A percentile compares a stretch with the other conserved stretches of the same genome.
Evolutionary conservation across 2,329 filamentous ascomycete species (phyloP).

Genomic region (Colletotrichum zoysiae): DNA sequence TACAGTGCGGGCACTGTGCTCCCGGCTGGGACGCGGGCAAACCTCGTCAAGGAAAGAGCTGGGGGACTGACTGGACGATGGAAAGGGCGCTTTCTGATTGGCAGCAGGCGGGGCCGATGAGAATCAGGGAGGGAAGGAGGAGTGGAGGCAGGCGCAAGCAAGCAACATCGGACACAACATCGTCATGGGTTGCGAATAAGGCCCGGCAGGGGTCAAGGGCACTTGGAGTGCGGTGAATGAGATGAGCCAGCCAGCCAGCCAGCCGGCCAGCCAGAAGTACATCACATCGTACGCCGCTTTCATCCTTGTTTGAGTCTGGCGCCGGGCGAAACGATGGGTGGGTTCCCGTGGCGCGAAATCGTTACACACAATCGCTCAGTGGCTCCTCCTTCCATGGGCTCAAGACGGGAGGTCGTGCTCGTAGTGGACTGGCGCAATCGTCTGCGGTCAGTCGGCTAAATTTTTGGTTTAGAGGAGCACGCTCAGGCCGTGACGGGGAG

Average conservation of each 20-base stretch:
- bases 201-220: slow-evolving; percentile 12
- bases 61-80: background rate
- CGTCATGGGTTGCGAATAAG: slow-evolving; percentile 1
- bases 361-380: background rate
- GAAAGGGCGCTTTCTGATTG: slow-evolving; percentile 1
- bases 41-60: slow-evolving; percentile 1
- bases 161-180: background rate
- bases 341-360: background rate
- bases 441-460: slow-evolving; percentile 1
- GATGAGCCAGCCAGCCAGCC: background rate
- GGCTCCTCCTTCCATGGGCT: background rate
- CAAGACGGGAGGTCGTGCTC: slow-evolving; percentile 37
- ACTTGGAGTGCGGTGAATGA: background rate
- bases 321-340: background rate
- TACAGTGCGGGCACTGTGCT: slow-evolving; percentile 29
- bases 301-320: background rate
- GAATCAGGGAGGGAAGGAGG: slow-evolving; percentile 3
- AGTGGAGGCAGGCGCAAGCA: background rate
- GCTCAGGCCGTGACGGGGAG: slow-evolving; percentile 39
- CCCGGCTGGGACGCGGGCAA: slow-evolving; percentile 3
- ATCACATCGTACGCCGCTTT: background rate
- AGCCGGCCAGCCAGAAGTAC: background rate
- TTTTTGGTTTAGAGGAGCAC: background rate
- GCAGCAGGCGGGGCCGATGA: slow-evolving; percentile 6
- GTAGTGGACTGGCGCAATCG: slow-evolving; percentile 19